Conservation (phyloP, 2,329 filamentous ascomycete species). For the Botrytis cinerea region DNA sequence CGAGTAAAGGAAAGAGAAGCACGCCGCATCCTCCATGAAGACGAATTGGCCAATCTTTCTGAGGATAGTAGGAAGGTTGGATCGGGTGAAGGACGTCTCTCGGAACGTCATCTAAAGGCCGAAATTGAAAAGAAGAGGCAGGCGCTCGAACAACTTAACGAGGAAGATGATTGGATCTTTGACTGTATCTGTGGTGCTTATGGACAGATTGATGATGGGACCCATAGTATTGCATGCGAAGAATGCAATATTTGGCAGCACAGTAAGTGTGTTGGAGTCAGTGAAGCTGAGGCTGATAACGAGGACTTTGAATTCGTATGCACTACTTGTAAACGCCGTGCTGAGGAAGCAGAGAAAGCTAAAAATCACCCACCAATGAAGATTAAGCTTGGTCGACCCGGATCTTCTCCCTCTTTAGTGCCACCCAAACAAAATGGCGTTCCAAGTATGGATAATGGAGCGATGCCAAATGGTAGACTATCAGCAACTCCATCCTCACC, state of each 20-base stretch:
- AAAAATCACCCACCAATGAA: conserved; percentile 62
- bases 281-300: conserved; percentile 75
- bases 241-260: conserved; percentile 96
- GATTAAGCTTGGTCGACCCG: conserved; percentile 55
- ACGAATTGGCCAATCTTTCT: conserved; percentile 77
- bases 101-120: conserved; percentile 76
- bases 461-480: conserved; percentile 28
- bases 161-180: conserved; percentile 84
- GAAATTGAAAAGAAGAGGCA: conserved; percentile 80
- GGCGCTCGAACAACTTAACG: conserved; percentile 69
- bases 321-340: conserved; percentile 69
- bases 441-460: conserved; percentile 16
- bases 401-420: conserved; percentile 48
- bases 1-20: conserved; percentile 83
- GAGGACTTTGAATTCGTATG: conserved; percentile 90
- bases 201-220: conserved; percentile 91
- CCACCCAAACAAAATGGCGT: conserved; percentile 33
- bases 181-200: conserved; percentile 91
- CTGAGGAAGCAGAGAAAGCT: conserved; percentile 59
- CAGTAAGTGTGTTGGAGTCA: conserved; percentile 84
- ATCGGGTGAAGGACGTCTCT: conserved; percentile 61
- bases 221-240: conserved; percentile 92
- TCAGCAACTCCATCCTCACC: conserved; percentile 27
- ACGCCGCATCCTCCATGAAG: conserved; percentile 79
- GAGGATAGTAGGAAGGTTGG: conserved; percentile 68